Conservation (phyloP, 2,329 filamentous ascomycete species). For the Aureobasidium sp. region DNA sequence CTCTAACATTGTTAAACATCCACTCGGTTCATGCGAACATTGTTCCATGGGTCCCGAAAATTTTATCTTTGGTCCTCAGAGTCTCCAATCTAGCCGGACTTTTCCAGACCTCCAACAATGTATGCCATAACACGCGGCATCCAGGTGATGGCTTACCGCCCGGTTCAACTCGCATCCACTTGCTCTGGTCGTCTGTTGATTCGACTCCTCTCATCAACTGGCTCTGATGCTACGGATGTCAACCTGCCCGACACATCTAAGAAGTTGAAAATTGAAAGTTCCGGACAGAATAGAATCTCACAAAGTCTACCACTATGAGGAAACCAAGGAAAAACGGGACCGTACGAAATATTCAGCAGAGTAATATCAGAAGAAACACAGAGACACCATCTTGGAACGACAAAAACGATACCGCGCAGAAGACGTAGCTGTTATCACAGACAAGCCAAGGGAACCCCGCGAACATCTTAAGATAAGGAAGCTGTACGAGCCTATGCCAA, state of each 20-base stretch:
- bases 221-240: not conserved
- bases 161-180: not conserved
- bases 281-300: not conserved
- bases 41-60: not conserved
- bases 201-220: not conserved
- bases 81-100: not conserved
- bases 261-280: too few relatives aligned
- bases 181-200: not conserved
- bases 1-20: too few relatives aligned
- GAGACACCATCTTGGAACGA: too few relatives aligned
- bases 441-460: too few relatives aligned
- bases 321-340: too few relatives aligned
- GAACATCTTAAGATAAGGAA: not conserved
- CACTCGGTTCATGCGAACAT: too few relatives aligned
- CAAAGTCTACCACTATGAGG: too few relatives aligned
- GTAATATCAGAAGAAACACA: too few relatives aligned
- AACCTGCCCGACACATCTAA: not conserved
- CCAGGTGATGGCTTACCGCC: not conserved
- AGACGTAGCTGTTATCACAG: too few relatives aligned
- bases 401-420: too few relatives aligned
- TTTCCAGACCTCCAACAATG: not conserved
- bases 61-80: not conserved
- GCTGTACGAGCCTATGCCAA: too few relatives aligned
- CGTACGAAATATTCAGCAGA: too few relatives aligned
- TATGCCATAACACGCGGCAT: not conserved